Conservation (phyloP, 2,329 filamentous ascomycete species). For the Microsporum ferrugineum region DNA sequence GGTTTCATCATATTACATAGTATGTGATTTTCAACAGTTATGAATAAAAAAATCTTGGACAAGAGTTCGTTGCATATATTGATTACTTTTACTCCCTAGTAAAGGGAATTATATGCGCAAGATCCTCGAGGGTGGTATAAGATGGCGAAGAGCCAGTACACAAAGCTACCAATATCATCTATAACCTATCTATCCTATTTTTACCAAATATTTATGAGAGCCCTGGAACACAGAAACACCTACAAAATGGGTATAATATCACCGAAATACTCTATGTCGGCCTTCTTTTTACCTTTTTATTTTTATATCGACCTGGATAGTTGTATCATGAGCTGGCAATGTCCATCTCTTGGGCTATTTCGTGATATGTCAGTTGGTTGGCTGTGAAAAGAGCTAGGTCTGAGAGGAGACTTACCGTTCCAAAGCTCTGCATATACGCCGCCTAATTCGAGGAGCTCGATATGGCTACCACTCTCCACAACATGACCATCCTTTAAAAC, state of each 20-base stretch:
- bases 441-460: conserved; percentile 63
- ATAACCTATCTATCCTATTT: too few relatives aligned
- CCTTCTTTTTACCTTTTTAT: background rate
- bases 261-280: background rate
- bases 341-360: background rate
- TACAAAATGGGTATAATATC: background rate
- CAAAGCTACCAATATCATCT: background rate
- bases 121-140: background rate
- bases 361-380: background rate
- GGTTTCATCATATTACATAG: background rate
- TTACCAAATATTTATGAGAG: background rate
- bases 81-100: background rate
- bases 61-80: background rate
- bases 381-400: background rate
- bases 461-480: conserved; percentile 81
- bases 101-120: background rate
- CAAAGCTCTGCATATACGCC: conserved; percentile 83
- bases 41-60: too few relatives aligned
- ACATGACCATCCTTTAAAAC: conserved; percentile 74
- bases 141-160: background rate
- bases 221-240: background rate
- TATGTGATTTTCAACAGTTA: background rate
- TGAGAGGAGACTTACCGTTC: conserved; percentile 54
- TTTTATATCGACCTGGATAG: background rate
- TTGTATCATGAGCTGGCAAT: background rate